Base-by-base conservation (phyloP, 108 stramenopile species). In the Aureococcus anophagefferens region DNA sequence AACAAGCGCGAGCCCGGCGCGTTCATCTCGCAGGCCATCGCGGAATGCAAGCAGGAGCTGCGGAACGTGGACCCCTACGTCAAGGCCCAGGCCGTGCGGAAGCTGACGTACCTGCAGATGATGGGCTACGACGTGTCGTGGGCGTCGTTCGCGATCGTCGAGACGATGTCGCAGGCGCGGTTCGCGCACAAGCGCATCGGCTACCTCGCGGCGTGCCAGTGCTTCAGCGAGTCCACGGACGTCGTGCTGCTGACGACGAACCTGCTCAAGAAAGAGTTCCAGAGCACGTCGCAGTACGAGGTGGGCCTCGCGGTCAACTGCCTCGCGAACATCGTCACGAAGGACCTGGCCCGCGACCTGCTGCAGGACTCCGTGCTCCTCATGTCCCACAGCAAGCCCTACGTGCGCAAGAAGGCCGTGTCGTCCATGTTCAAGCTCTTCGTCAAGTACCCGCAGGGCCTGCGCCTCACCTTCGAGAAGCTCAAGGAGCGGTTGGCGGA, bases 71-170 rank as follows among this genome's bases (percentile, higher is more conserved):
- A 99, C 77, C 80, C 92, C 67, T 87, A 89, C 72, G 77, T 92
- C 70, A 99, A 99, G 74, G 83, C 88, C 37, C 92, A 94, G 69
- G 98, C 96, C 25, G 80, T 99, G 16, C 91, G 94, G 70, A 99
- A 99, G 76, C 75, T 99, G 32, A 99, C 97, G 44, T 92, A 96
- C 74, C 85, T 99, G 66, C 95, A 96, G 76, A 96, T 96, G 94
- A 90, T 95, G 84, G 98, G 98, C 18, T 96, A 96, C 77, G 89
- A 91, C 78, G 93, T 98, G 88, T 84, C 78, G 62, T 99, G 94
- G 93, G 97, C 98, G 15, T 83, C 89, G 45, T 99, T 99, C 76
- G 81, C 87, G 45, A 83, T 94, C 46, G 89, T 95, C 33, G 97
- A 98, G 75, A 92, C 95, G 64, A 96, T 98, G 97, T 86, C 85